A percentile compares a stretch with the other conserved stretches of the same genome.
Conservation (phyloP, 2,329 filamentous ascomycete species). For the Colletotrichum shisoi region DNA sequence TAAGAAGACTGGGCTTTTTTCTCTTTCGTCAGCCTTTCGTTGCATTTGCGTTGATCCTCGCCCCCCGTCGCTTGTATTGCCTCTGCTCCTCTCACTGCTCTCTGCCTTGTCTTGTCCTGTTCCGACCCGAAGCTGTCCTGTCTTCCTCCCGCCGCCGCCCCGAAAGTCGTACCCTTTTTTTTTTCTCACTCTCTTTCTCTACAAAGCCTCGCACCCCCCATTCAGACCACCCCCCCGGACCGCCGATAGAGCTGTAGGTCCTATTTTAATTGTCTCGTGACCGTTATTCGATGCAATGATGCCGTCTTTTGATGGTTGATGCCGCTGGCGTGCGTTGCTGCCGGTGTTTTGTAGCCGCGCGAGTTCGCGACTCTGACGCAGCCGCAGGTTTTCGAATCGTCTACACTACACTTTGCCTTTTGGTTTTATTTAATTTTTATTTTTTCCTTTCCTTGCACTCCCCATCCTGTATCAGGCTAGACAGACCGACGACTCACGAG, state of each 20-base stretch:
- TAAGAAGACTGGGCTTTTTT: conserved; percentile 35
- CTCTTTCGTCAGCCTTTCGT: conserved; percentile 13
- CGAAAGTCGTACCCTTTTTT: conserved; percentile 40
- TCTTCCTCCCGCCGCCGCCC: conserved; percentile 27
- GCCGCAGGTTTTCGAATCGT: conserved; percentile 17
- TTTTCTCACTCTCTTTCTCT: conserved; percentile 19
- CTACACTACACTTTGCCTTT: background rate
- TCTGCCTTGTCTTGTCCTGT: conserved; percentile 5
- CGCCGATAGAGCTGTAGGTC: conserved; percentile 43
- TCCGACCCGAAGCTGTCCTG: conserved; percentile 23
- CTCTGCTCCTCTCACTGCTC: conserved; percentile 4
- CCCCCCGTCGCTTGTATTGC: conserved; percentile 7
- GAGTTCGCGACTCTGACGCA: conserved; percentile 29
- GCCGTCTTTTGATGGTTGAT: conserved; percentile 41
- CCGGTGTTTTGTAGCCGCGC: conserved; percentile 39
- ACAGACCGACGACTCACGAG: background rate
- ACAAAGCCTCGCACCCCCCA: conserved; percentile 43
- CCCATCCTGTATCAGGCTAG: conserved; percentile 10
- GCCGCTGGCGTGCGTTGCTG: conserved; percentile 42
- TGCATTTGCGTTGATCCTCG: conserved; percentile 7
- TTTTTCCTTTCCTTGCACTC: conserved; percentile 5
- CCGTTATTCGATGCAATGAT: conserved; percentile 41
- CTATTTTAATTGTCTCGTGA: conserved; percentile 44
- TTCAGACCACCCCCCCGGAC: conserved; percentile 44
- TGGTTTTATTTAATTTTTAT: background rate